phyloP scores from a whole-genome alignment of 306 rosid genomes.

The Sophora flavescens region DNA sequence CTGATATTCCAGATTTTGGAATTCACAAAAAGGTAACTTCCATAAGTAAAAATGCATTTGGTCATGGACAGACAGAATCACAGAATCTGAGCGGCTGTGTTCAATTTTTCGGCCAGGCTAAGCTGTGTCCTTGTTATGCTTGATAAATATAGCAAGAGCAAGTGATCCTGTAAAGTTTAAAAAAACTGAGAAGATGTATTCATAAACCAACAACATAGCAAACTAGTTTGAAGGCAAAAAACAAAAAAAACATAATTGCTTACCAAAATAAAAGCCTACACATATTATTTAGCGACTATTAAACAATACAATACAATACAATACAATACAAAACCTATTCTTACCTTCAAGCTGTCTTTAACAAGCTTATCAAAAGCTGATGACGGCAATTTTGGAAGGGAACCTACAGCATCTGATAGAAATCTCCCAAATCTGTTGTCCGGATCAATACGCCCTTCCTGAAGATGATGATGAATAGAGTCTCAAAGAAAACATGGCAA shows the following conservation, averaged over 20 bases:
- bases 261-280: not conserved
- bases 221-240: not conserved
- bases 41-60: slow-evolving; percentile 20
- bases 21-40: slow-evolving; percentile 2
- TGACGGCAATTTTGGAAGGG: slow-evolving; percentile 68
- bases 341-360: slow-evolving; percentile 74
- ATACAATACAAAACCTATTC: not conserved
- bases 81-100: slow-evolving; percentile 95
- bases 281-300: not conserved
- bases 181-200: not conserved
- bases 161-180: slow-evolving; percentile 65
- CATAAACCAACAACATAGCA: not conserved
- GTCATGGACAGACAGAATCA: slow-evolving; percentile 36
- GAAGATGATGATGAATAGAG: slow-evolving; percentile 9
- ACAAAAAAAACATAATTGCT: not conserved
- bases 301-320: not conserved
- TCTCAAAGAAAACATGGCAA: not conserved
- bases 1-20: not conserved
- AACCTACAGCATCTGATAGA: slow-evolving; percentile 59
- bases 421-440: slow-evolving; percentile 74
- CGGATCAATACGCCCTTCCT: slow-evolving; percentile 70
- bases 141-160: slow-evolving; percentile 85
- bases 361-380: slow-evolving; percentile 72
- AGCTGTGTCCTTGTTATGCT: slow-evolving; percentile 92
- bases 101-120: slow-evolving; percentile 87